These are phyloP conservation scores for Pythium apleroticum DNA, from an alignment of 352 stramenopile genomes.

Conservation along the genomic window DNA sequence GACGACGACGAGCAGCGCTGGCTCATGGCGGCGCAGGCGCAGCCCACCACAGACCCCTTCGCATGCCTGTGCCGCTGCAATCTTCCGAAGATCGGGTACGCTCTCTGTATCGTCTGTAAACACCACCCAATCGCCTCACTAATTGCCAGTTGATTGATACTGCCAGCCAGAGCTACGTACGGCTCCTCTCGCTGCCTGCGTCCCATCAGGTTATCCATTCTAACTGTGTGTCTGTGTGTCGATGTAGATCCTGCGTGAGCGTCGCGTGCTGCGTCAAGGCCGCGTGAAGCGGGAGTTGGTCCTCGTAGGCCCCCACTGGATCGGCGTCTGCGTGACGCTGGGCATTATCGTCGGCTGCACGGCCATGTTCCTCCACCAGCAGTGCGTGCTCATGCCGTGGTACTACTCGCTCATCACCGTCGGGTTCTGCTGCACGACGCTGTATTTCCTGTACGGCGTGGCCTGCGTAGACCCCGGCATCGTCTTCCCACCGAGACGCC, in stretches of 20 bases:
- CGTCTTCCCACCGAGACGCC: slow-evolving; percentile 30
- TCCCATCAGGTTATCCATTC: neutral
- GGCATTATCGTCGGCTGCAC: slow-evolving; percentile 61
- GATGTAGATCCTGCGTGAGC: slow-evolving; percentile 52
- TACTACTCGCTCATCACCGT: slow-evolving; percentile 64
- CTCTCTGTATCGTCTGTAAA: too few species aligned
- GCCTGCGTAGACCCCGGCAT: slow-evolving; percentile 79
- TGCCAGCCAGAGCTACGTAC: slow-evolving; percentile 31
- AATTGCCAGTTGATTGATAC: neutral
- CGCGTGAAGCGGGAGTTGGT: slow-evolving; percentile 33
- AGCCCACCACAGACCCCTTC: slow-evolving; percentile 46
- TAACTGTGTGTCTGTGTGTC: neutral
- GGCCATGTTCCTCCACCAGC: slow-evolving; percentile 60
- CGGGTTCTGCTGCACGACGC: slow-evolving; percentile 47
- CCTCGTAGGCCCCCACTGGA: slow-evolving; percentile 79
- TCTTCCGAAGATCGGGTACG: slow-evolving; percentile 47
- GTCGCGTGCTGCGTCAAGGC: slow-evolving; percentile 30
- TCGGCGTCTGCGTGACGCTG: slow-evolving; percentile 69
- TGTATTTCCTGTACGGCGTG: slow-evolving; percentile 73
- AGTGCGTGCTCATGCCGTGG: slow-evolving; percentile 47
- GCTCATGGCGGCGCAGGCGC: slow-evolving; percentile 5
- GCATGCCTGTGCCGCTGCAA: slow-evolving; percentile 62
- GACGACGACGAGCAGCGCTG: neutral
- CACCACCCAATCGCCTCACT: too few species aligned
- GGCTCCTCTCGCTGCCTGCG: neutral